phyloP scores from a whole-genome alignment of 257 asterid genomes.

The Thymus quinquecostatus region DNA sequence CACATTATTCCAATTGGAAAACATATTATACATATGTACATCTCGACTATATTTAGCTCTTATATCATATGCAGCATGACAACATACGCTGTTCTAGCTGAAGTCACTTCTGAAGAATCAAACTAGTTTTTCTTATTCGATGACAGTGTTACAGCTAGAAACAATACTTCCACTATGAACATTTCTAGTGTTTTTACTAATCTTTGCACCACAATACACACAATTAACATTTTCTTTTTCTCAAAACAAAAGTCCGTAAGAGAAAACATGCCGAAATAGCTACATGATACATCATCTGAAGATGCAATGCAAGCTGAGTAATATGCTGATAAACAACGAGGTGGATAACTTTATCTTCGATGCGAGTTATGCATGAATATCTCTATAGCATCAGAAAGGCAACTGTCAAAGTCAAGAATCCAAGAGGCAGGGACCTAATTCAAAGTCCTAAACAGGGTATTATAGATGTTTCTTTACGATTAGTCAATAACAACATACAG shows the following conservation, averaged over 20 bases:
- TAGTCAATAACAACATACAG: not conserved
- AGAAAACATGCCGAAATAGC: not conserved
- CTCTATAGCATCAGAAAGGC: not conserved
- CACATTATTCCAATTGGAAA: conserved; percentile 7
- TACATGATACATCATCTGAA: not conserved
- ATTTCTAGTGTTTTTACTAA: not conserved
- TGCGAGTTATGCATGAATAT: too few relatives aligned
- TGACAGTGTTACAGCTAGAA: not conserved
- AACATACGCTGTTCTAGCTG: not conserved
- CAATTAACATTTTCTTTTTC: not conserved
- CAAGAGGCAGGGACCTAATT: not conserved
- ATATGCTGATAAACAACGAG: too few relatives aligned
- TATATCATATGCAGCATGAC: not conserved
- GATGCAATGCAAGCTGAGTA: too few relatives aligned
- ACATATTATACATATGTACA: not conserved
- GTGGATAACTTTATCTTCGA: too few relatives aligned
- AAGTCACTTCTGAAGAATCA: conserved; percentile 7
- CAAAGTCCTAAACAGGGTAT: too few relatives aligned
- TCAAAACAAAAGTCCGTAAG: not conserved
- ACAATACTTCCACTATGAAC: not conserved
- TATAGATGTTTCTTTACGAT: not conserved
- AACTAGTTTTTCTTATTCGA: not conserved
- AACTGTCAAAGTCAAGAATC: not conserved
- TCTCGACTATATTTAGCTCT: not conserved
- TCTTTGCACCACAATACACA: not conserved